Percentiles rank a stretch among this genome's conserved stretches.
phyloP scores from a whole-genome alignment of 768 basidiomycete genomes.

The Boletellus ananas region DNA sequence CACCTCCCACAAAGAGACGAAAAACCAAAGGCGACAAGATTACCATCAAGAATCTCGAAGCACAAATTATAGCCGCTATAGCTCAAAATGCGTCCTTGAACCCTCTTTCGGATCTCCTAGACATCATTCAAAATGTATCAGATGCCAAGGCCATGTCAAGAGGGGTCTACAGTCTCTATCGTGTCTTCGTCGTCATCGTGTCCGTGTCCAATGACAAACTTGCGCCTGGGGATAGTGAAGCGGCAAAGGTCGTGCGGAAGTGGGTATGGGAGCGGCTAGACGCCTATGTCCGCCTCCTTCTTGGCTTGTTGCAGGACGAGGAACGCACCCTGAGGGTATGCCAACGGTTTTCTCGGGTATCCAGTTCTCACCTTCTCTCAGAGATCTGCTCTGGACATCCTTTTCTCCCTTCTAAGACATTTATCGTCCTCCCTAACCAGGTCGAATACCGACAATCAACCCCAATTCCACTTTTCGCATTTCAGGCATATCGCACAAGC shows the following conservation, averaged over 20 bases:
- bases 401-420: constrained; percentile 73
- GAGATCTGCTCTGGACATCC: constrained; percentile 69
- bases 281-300: constrained; percentile 64
- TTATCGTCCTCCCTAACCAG: constrained; percentile 64
- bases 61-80: constrained; percentile 50
- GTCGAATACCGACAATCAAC: constrained; percentile 39
- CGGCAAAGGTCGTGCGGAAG: constrained; percentile 55
- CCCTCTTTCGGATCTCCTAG: constrained; percentile 67
- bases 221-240: constrained; percentile 45
- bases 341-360: constrained; percentile 2
- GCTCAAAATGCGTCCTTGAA: constrained; percentile 65
- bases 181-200: constrained; percentile 68
- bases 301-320: constrained; percentile 68
- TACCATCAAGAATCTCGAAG: constrained; percentile 49
- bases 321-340: constrained; percentile 73
- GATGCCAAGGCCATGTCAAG: constrained; percentile 63
- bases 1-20: constrained; percentile 49
- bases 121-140: constrained; percentile 45
- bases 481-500: constrained; percentile 62
- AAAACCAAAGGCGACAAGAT: constrained; percentile 32
- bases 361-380: constrained; percentile 26
- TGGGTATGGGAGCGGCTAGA: constrained; percentile 82
- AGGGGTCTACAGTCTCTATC: constrained; percentile 77
- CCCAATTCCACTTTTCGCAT: constrained; percentile 66
- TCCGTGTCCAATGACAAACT: constrained; percentile 57